phyloP scores from a whole-genome alignment of 2,329 filamentous ascomycete species.

The Tothia fuscella region DNA sequence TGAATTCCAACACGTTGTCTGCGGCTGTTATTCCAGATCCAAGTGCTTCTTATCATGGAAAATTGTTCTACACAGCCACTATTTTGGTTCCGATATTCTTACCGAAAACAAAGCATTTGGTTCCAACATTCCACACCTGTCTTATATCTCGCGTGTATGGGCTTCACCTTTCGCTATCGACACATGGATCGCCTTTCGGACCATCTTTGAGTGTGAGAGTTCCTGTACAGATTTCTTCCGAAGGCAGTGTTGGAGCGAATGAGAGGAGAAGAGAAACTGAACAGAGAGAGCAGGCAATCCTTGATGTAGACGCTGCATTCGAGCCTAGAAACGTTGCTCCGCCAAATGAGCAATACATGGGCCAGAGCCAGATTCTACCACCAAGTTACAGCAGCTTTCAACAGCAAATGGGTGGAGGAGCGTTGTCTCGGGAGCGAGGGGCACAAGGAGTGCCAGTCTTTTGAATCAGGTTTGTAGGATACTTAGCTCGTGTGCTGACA shows the following conservation, averaged over 20 bases:
- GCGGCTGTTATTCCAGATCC: constrained; percentile 21
- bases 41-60: constrained; percentile 30
- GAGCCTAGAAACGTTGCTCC: constrained; percentile 6
- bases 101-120: constrained; percentile 47
- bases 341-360: constrained; percentile 1
- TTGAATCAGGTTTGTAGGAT: no score
- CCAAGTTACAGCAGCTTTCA: constrained; percentile 1
- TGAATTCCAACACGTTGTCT: constrained; percentile 21
- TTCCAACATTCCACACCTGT: constrained; percentile 60
- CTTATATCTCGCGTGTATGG: constrained; percentile 52
- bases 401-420: no score
- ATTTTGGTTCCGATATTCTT: constrained; percentile 52
- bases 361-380: background rate
- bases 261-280: constrained; percentile 3
- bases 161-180: constrained; percentile 46
- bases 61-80: constrained; percentile 47
- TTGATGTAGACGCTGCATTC: constrained; percentile 4
- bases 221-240: constrained; percentile 33
- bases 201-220: constrained; percentile 28
- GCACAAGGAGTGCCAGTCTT: no score
- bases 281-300: background rate
- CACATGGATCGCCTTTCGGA: constrained; percentile 30
- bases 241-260: constrained; percentile 17
- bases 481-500: no score
- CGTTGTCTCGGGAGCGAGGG: no score